These are phyloP conservation scores for Mercurialis annua DNA, from an alignment of 345 rosid genomes.

Conservation along the genomic window DNA sequence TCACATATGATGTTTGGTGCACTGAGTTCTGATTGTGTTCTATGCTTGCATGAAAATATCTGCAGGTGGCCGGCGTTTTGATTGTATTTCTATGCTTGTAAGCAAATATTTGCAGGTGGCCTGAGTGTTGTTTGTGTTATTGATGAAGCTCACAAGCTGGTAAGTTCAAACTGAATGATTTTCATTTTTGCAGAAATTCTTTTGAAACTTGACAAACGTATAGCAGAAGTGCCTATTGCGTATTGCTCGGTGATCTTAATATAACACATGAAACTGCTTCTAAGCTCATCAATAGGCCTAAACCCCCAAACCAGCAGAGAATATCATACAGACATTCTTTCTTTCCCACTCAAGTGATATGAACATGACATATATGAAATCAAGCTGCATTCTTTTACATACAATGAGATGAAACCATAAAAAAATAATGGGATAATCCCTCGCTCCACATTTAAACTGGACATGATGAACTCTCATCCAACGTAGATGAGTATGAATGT, in stretches of 20 bases:
- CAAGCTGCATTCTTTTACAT: constrained; percentile 12
- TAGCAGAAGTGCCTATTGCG: not conserved
- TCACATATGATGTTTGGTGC: no score
- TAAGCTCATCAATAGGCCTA: no score
- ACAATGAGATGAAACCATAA: constrained; percentile 8
- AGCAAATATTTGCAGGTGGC: no score
- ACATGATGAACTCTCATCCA: constrained; percentile 17
- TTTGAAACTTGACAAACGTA: not conserved
- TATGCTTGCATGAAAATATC: no score
- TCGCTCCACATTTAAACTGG: constrained; percentile 8
- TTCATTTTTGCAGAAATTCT: not conserved
- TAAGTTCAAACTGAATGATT: no score
- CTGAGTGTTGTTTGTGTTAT: no score
- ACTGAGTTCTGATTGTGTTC: no score
- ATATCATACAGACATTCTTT: constrained; percentile 6
- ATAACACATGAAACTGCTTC: no score
- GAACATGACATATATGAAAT: constrained; percentile 6
- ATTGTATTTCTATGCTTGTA: no score
- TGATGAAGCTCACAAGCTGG: no score
- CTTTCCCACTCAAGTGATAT: not conserved
- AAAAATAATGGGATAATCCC: not conserved
- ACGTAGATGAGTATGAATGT: constrained; percentile 22
- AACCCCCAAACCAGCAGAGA: constrained; percentile 7
- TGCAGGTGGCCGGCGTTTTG: no score
- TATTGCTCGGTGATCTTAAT: no score